Evolutionary conservation across 2,329 filamentous ascomycete species (phyloP), one percentile per base, ranked within the genome.

Genomic region (Lecanosticta acicola): DNA sequence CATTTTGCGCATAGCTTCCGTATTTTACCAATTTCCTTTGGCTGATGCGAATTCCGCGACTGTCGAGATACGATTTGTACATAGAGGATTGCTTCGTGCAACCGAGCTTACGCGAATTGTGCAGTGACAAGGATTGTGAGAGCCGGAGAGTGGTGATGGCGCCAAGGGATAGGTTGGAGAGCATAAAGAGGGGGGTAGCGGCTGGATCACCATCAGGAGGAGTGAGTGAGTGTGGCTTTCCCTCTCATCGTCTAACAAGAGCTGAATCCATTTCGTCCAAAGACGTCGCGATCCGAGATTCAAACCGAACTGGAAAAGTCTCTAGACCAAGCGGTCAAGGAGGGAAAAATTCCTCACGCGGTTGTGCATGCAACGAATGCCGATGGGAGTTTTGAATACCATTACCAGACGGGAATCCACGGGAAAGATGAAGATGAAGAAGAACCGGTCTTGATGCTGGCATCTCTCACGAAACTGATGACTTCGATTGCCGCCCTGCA

Each of bases 401-500:
- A 50, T n/a, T 56, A 61, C 43, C 51, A 59, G 3, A 55, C 58
- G 2, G 64, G 64, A 24, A 44, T 42, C 38, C 58, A 55, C 29
- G 45, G 45, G 16, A 40, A 55, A 24, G 42, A 56, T n/a, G 45
- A 56, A 3, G 53, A 59, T 1, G 34, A 59, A 29, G 49, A 60
- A 18, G 58, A 66, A 37, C 59, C 58, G 3, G 43, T 63, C 5
- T 53, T 66, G 38, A 54, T 59, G 40, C 57, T 66, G 2, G 65
- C 65, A 16, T 66, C 62, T 3, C 53, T 56, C 32, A 72, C 68
- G 10, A 73, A 73, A 44, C 60, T 81, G 2, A 50, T 78, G 43
- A 71, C 77, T 2, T 69, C 71, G 1, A 70, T 81, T 41, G 72
- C 76, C 2, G 70, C 70, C 1, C 56, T 81, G n/a, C 74, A 79